Evolutionary conservation across 1,284 basidiomycete species (phyloP), one percentile per base, ranked within the genome.

Genomic region (Ustilago hordei): DNA sequence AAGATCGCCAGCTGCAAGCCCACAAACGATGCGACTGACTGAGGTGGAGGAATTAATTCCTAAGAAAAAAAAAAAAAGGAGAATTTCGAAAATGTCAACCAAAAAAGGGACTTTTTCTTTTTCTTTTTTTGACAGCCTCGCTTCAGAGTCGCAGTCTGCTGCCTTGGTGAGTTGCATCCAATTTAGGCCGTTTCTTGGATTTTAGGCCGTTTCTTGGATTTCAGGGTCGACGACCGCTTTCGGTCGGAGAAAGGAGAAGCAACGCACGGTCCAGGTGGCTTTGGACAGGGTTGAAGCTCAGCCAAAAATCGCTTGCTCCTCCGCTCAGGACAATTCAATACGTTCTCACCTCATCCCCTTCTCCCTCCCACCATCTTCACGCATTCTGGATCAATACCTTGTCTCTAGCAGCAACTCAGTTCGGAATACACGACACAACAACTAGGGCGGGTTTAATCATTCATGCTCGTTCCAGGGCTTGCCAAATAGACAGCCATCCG

Each of bases 1-100:
- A 7, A 54, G 57, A 57, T 58, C 60, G 66, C 66, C 60, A 52
- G 23, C 57, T 64, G 67, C 57, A 60, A 69, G 57, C 67, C 53
- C 45, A 11, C 32, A 31, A 31, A 3, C 6, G 48, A 12, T 31
- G 12, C 28, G 41, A 17, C 35, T 15, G 34, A 36, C 31, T 32
- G 50, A 28, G 41, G 61, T 60, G 60, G 67, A 69, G 67, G 67
- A 56, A 45, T 15, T 15, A n/a, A 39, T 23, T 9, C n/a, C 39
- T n/a, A 55, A 12, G 41, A n/a, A n/a, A n/a, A n/a, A n/a, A 35
- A 45, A 43, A 48, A 8, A 41, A 15, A 54, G 47, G 45, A 45
- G 55, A 41, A 52, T 45, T 52, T 43, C 38, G 13, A 32, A 50
- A 23, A 32, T 17, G 34, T 4, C 52, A 35, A 19, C 17, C 17